phyloP scores from a whole-genome alignment of 768 basidiomycete species.

The Erythrobasidium yunnanense region DNA sequence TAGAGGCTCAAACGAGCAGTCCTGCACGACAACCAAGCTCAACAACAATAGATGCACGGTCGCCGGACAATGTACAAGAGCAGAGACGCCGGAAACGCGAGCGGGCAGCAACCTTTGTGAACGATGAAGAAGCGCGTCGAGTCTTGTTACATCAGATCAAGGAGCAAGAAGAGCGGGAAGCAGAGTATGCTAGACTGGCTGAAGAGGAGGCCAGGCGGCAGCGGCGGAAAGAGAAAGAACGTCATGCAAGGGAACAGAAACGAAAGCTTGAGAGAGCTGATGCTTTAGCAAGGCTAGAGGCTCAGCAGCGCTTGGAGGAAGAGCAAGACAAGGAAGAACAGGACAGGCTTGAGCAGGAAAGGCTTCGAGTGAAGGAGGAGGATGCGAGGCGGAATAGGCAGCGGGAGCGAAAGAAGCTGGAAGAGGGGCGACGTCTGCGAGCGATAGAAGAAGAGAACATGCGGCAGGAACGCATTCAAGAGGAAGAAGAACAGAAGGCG shows the following conservation, averaged over 20 bases:
- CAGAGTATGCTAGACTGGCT: not conserved
- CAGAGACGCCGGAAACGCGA: conserved; percentile 20
- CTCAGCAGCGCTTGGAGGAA: not conserved
- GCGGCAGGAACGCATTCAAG: not conserved
- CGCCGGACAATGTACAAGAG: not conserved
- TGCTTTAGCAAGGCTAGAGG: conserved; percentile 10
- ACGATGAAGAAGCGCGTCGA: conserved; percentile 16
- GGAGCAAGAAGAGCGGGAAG: too few species aligned
- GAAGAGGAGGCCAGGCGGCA: not conserved
- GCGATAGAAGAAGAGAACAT: not conserved
- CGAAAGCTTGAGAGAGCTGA: not conserved
- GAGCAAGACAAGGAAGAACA: not conserved
- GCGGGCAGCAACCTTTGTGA: conserved; percentile 12
- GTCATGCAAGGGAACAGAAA: not conserved
- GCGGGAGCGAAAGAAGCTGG: too few species aligned
- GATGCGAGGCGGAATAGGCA: too few species aligned
- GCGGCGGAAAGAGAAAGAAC: not conserved
- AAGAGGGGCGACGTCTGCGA: not conserved
- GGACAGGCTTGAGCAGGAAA: not conserved
- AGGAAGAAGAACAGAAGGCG: too few species aligned
- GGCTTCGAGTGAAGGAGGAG: too few species aligned
- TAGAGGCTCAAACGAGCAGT: too few species aligned
- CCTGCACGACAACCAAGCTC: too few species aligned
- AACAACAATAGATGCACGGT: too few species aligned
- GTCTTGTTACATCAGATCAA: too few species aligned